Conservation (phyloP, 306 rosid genomes). For the Dalbergia cultrata region DNA sequence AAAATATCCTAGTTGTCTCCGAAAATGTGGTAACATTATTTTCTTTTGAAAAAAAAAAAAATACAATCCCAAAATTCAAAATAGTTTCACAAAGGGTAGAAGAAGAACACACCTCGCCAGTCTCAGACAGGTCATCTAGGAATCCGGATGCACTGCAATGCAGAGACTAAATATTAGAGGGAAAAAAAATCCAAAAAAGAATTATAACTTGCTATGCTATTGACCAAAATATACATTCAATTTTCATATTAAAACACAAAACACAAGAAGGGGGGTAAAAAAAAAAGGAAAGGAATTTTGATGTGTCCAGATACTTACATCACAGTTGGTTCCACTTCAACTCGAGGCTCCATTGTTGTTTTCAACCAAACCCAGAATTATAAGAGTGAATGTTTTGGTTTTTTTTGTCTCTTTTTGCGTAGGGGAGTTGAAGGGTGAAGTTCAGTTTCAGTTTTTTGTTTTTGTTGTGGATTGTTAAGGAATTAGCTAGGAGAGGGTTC, state of each 20-base stretch:
- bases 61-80: not conserved
- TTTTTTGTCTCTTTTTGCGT: not conserved
- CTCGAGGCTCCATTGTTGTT: not conserved
- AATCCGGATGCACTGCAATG: constrained; percentile 41
- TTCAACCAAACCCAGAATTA: constrained; percentile 8
- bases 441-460: constrained; percentile 22
- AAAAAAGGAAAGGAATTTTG: not conserved
- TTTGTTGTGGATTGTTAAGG: not conserved
- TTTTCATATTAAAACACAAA: not conserved
- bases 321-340: constrained; percentile 30
- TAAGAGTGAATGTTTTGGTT: not conserved
- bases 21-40: not conserved
- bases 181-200: not conserved
- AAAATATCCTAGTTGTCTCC: not conserved
- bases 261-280: not conserved
- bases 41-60: constrained; percentile 4
- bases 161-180: constrained; percentile 26
- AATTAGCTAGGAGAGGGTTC: not conserved
- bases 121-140: constrained; percentile 39
- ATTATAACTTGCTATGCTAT: not conserved
- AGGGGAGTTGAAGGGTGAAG: not conserved
- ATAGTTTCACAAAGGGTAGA: not conserved
- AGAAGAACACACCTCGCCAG: constrained; percentile 45
- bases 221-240: constrained; percentile 14
- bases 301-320: constrained; percentile 23